Conservation (phyloP, 2,329 filamentous ascomycete species). For the Laburnicola sp. region DNA sequence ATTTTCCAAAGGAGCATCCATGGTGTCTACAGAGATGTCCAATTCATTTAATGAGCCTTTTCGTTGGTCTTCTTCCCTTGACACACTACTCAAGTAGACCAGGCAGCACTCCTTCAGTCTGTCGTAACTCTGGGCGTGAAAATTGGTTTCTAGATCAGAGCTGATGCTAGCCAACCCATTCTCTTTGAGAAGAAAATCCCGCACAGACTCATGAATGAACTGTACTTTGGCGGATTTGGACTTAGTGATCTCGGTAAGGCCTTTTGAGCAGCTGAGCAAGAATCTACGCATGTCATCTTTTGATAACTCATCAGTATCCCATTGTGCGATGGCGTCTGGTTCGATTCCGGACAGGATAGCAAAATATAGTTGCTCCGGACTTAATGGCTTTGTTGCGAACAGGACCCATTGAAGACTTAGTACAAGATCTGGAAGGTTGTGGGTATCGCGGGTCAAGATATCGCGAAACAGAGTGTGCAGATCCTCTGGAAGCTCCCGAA, state of each 20-base stretch:
- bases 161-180: conserved; percentile 31
- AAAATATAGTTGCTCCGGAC: conserved; percentile 19
- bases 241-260: conserved; percentile 17
- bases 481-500: conserved; percentile 46
- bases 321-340: conserved; percentile 5
- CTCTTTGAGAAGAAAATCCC: conserved; percentile 46
- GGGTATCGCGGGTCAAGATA: conserved; percentile 45
- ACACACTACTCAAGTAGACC: conserved; percentile 42
- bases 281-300: conserved; percentile 12
- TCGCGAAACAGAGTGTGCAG: conserved; percentile 56
- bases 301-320: conserved; percentile 30
- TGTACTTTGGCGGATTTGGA: conserved; percentile 20
- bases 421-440: conserved; percentile 1
- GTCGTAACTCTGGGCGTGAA: conserved; percentile 45
- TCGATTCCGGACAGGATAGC: conserved; percentile 4
- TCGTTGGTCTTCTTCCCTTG: too few relatives aligned
- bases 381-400: conserved; percentile 52
- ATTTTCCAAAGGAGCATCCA: too few relatives aligned
- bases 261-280: conserved; percentile 19
- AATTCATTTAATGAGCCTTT: too few relatives aligned
- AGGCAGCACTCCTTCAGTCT: conserved; percentile 50
- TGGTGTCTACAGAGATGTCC: too few relatives aligned
- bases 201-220: conserved; percentile 33
- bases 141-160: conserved; percentile 35
- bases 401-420: conserved; percentile 59